Base-by-base conservation (phyloP, 23 red algal species). In the Chondrus crispus region DNA sequence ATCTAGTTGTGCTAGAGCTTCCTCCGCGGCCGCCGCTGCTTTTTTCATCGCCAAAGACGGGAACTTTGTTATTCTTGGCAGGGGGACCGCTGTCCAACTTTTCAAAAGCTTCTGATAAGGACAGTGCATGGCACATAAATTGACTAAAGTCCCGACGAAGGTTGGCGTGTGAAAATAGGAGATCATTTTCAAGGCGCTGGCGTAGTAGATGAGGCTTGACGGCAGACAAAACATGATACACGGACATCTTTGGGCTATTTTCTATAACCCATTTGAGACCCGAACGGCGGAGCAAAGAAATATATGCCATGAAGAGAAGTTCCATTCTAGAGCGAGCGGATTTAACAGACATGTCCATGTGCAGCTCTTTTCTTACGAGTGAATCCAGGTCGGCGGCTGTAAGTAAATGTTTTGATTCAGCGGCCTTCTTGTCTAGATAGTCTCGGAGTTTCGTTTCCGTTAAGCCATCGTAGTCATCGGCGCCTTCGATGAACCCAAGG, bases 201-300 rank as follows among this genome's bases (percentile, higher is more conserved):
- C 39, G 28, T 28, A 76, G 44, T 48, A 28, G 71, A 4, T 26
- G 37, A 38, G 71, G 71, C 39, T 48, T 46, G n/a, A 76, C 44
- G 39, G 71, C 71, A 28, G 71, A 76, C 71, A 76, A 20, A 48
- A 76, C 28, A 40, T 76, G 71, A 76, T 43, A 43, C 44, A 76
- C 28, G 39, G 28, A 43, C 71, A 76, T 43, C 24, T 76, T 76
- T 24, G 37, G 71, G 44, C 39, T 76, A 4, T 76, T 48, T 38
- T 46, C n/a, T 76, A 76, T 8, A 24, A 76, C 44, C 71, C 7
- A 76, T 4, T 76, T 76, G 30, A 76, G 28, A 46, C 71, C 71
- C 7, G 11, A 46, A 43, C 44, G 37, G 24, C 39, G 39, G 28
- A 76, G 5, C 28, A 76, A 26, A 28, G 37, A 5, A 26, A 24